Base-by-base conservation (phyloP, 2,329 filamentous ascomycete genomes). In the Blastomyces percursus region DNA sequence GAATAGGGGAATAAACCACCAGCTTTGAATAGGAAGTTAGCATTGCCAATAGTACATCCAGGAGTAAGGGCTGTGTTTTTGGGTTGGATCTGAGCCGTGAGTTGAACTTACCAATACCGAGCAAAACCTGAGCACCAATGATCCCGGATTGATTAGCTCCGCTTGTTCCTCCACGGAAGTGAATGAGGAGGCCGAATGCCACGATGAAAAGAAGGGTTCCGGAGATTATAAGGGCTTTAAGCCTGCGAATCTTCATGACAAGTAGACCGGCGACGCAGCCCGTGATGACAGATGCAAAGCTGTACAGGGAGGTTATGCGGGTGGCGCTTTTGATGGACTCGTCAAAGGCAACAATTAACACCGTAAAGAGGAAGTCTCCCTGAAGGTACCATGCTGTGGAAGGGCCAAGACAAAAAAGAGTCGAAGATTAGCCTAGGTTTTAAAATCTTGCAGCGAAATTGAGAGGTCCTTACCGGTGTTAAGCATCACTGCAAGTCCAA, bases 151-250 rank as follows among this genome's bases (percentile, higher is more conserved):
- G 76, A 64, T 74, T 77, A 11, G 76, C 71, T 0, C 67, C 44
- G 1, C 71, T 74, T 0, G 76, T 68, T 6, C 80, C 79, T 44
- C 84, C 84, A n/a, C 85, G 83, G 76, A 78, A 88, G 66, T 79
- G 78, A 68, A 87, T 86, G 21, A 88, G 76, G 0, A 88, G 77
- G 11, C 85, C 85, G 65, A 86, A 87, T 0, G 85, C 84, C n/a
- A 85, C 82, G 68, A 85, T 77, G 75, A 85, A 87, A 1, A 87
- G 76, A 9, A 76, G 72, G 1, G 84, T 86, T 42, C 85, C 86
- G 35, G 74, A 73, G 48, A 87, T 72, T 69, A 87, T 86, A 71
- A 88, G 85, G n/a, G 77, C 71, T 69, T 88, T 88, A 69, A 87
- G 79, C 30, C 81, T 82, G 61, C 83, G 81, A 30, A 85, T 77